Conservation (phyloP, 257 asterid genomes). For the Parsonsia alboflavescens region DNA sequence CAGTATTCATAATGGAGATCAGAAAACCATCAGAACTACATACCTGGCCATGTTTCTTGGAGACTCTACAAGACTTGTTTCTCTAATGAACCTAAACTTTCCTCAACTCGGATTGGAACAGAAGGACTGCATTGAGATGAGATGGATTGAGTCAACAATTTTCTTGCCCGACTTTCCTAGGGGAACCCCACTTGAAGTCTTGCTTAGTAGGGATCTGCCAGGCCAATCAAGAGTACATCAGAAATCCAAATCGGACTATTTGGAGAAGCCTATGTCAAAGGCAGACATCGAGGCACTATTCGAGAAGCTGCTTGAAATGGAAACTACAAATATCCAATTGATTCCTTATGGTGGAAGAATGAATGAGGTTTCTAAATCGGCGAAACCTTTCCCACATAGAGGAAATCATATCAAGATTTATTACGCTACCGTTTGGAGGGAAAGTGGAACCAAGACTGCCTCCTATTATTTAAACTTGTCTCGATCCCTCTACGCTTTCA, state of each 20-base stretch:
- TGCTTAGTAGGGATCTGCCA: constrained; percentile 14
- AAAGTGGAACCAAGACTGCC: constrained; percentile 22
- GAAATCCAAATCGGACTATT: constrained; percentile 7
- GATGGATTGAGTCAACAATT: constrained; percentile 13
- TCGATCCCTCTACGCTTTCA: constrained; percentile 37
- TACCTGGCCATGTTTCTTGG: constrained; percentile 13
- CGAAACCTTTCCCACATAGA: constrained; percentile 42
- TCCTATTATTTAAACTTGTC: constrained; percentile 3
- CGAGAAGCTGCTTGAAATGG: constrained; percentile 12
- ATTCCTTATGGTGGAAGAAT: constrained; percentile 42
- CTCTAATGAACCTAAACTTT: constrained; percentile 2
- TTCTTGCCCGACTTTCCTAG: background rate
- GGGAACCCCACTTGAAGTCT: background rate
- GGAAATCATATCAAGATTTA: constrained; percentile 41
- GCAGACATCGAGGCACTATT: constrained; percentile 7
- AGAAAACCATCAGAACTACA: constrained; percentile 4
- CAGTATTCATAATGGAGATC: background rate
- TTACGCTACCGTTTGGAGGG: constrained; percentile 32
- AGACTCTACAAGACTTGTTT: background rate
- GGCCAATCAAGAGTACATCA: background rate
- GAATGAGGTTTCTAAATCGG: constrained; percentile 18
- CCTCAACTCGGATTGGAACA: constrained; percentile 4
- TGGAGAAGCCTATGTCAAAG: background rate
- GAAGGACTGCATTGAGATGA: constrained; percentile 13
- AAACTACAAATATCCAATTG: constrained; percentile 28